phyloP scores from a whole-genome alignment of 1,139 yeast genomes.

The Taphrina sp. region DNA sequence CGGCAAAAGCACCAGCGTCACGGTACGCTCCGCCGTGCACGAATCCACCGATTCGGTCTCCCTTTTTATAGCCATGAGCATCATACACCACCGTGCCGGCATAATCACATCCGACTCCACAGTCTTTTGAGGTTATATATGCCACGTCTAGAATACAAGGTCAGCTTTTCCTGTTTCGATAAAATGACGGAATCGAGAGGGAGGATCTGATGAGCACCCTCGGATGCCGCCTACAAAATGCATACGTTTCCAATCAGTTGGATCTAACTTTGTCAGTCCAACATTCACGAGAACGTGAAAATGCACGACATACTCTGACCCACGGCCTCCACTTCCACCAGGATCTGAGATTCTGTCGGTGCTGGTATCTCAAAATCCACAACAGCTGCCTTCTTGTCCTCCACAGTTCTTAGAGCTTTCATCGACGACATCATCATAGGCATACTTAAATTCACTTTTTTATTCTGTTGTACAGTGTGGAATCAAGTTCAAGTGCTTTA shows the following conservation, averaged over 20 bases:
- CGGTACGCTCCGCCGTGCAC: conserved; percentile 46
- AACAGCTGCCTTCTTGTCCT: conserved; percentile 11
- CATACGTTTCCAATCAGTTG: conserved; percentile 32
- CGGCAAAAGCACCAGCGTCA: conserved; percentile 54
- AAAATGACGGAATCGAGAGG: too few species aligned
- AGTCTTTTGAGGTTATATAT: conserved; percentile 11
- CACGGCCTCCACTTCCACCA: conserved; percentile 19
- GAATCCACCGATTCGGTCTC: conserved; percentile 47
- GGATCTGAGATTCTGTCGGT: conserved; percentile 11
- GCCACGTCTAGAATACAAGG: conserved; percentile 3
- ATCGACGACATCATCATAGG: conserved; percentile 13
- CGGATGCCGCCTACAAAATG: too few species aligned
- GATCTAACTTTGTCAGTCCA: neutral
- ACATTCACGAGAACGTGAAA: neutral
- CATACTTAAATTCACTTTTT: too few species aligned
- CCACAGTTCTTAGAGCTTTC: conserved; percentile 16
- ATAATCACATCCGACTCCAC: conserved; percentile 46
- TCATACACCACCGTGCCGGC: conserved; percentile 56
- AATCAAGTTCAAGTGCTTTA: too few species aligned
- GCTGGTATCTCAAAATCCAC: conserved; percentile 13
- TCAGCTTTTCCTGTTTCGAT: neutral
- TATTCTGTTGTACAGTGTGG: too few species aligned
- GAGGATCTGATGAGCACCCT: too few species aligned
- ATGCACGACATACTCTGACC: conserved; percentile 10
- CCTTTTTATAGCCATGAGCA: conserved; percentile 46